Conservation (phyloP, 345 rosid species). For the Triadica sebifera region DNA sequence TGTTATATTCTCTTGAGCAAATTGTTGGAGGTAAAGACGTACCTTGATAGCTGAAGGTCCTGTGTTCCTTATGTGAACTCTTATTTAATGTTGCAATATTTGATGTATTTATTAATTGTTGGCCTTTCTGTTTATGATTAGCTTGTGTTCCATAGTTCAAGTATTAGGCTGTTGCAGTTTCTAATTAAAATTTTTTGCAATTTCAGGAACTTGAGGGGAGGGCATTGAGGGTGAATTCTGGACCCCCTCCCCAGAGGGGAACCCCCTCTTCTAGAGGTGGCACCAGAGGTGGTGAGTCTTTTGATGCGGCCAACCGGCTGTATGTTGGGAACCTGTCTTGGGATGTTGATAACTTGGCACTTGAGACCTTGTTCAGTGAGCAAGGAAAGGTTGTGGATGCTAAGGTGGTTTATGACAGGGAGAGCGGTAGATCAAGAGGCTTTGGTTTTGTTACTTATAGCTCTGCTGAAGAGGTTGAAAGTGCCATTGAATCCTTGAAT, state of each 20-base stretch:
- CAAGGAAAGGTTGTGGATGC: conserved; percentile 89
- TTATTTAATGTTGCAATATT: neutral
- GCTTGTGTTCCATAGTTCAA: neutral
- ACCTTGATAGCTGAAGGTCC: no score
- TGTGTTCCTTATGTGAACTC: no score
- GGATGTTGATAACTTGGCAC: conserved; percentile 86
- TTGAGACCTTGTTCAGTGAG: conserved; percentile 78
- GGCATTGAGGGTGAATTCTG: conserved; percentile 73
- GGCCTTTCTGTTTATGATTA: neutral
- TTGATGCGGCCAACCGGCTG: conserved; percentile 53
- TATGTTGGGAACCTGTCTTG: conserved; percentile 94
- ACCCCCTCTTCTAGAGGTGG: conserved; percentile 40
- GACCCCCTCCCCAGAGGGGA: conserved; percentile 75
- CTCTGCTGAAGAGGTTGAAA: conserved; percentile 72
- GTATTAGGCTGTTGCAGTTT: neutral
- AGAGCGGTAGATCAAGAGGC: conserved; percentile 93
- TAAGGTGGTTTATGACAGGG: conserved; percentile 88
- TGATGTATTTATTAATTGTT: neutral
- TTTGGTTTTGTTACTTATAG: conserved; percentile 88
- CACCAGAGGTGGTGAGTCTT: conserved; percentile 19
- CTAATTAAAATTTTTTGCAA: conserved; percentile 11
- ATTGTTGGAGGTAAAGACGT: neutral
- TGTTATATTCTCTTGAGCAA: neutral
- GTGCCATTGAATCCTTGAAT: conserved; percentile 65
- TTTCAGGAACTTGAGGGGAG: conserved; percentile 90